Base-by-base conservation (phyloP, 2,329 filamentous ascomycete species). In the Nothopassalora personata region DNA sequence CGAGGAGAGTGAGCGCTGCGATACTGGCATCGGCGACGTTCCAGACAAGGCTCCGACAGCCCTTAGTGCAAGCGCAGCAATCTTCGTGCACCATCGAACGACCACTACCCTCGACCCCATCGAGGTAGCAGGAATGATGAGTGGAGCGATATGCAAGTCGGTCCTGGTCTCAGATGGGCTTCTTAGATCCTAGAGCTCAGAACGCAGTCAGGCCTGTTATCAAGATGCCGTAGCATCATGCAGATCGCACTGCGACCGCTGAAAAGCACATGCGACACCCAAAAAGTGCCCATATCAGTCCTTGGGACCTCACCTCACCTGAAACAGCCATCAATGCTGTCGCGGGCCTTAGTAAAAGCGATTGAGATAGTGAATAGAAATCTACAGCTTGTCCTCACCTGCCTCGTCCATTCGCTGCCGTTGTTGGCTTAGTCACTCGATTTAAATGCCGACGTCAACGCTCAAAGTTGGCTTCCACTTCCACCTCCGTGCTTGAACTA, bases 291-390 rank as follows among this genome's bases (percentile, higher is more conserved):
- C 8, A 31, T 33, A 48, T 19, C 53, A 11, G 13, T 7, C 13
- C 18, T n/a, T 27, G 2, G 4, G 34, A 33, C 19, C 39, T 43
- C 39, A 18, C 39, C 39, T 49, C 46, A 28, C 19, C 46, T 49
- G 46, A 49, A 49, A 49, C 46, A 49, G 27, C 18, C 46, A 11
- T 3, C n/a, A 50, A 23, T 5, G 18, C 15, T 7, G 3, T 23
- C 18, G 39, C 47, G 30, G 18, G 10, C 23, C 52, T 56, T 58
- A 54, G 54, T 51, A 53, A 31, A 36, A 33, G 47, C 49, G 55
- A 59, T 47, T 58, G 65, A 64, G 56, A 54, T 47, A 63, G 56
- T 60, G 58, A 64, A 63, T 64, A 62, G 58, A 57, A 63, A 61
- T 62, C 30, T 56, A 30, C 4, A 57, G 9, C 33, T 39, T 31